Base-by-base conservation (phyloP, 1,139 yeast genomes). In the Sugiyamaella neomexicana region DNA sequence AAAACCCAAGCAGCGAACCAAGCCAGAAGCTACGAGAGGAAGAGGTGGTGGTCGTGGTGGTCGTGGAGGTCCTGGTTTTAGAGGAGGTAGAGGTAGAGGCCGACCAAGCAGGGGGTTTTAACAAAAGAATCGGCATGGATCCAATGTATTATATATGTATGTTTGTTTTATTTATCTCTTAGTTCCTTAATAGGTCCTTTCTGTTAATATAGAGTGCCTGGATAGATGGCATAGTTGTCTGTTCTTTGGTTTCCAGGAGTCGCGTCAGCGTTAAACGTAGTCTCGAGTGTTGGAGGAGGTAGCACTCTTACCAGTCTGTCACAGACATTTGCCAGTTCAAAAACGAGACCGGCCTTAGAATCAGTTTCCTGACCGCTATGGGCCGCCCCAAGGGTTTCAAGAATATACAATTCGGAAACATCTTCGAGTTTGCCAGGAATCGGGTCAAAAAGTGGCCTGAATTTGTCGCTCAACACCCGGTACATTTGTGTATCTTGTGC, bases 1-100 rank as follows among this genome's bases (percentile, higher is more conserved):
- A 15, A 75, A 72, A 58, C 76, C 78, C 1, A 73, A 75, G 55
- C 55, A 58, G 16, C 57, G 56, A 52, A 43, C 29, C 15, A 46
- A 45, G 29, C 46, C 46, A 5, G 50, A 32, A 38, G 27, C 12
- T 1, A 58, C 54, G 15, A 58, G 62, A 41, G 67, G 68, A n/a
- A 67, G 72, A 32, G 60, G 71, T 15, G 66, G 72, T 2, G 25
- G 34, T 29, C 63, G 68, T 9, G 63, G 72, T 16, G 68, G 68
- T 5, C 57, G 65, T 10, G 62, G 69, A 8, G 60, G 68, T 2
- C 63, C 70, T 8, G 59, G 68, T 10, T 61, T 65, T 8, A 56
- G 69, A 7, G 60, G 71, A 15, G 56, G 69, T 8, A 61, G 72
- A 29, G 69, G 68, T 8, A 58, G 65, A 10, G 62, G 69, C 20